Evolutionary conservation across 2,329 filamentous ascomycete genomes (phyloP).

Genomic region (Stagonosporopsis rhizophila): DNA sequence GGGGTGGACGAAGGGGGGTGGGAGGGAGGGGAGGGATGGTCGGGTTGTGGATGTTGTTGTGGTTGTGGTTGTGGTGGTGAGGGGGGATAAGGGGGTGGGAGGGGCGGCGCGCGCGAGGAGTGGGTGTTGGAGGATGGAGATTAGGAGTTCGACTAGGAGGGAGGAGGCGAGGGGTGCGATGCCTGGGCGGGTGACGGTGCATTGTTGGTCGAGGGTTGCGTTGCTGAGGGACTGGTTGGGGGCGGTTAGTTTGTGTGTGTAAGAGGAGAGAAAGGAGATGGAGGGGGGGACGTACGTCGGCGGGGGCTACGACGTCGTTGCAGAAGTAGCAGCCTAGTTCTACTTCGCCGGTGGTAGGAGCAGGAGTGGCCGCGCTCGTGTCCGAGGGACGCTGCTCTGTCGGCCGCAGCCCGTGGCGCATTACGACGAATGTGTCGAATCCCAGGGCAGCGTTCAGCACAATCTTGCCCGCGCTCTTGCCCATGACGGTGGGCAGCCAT

Average conservation of each 20-base stretch:
- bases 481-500: constrained; percentile 96
- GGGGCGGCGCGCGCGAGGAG: constrained; percentile 47
- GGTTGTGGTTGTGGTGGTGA: constrained; percentile 11
- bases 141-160: constrained; percentile 86
- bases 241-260: not conserved
- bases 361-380: too few species aligned
- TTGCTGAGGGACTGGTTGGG: constrained; percentile 84
- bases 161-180: constrained; percentile 92
- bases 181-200: constrained; percentile 93
- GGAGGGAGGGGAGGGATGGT: constrained; percentile 38
- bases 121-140: constrained; percentile 79
- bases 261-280: not conserved
- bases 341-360: constrained; percentile 54
- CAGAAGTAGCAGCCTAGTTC: constrained; percentile 97
- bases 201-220: constrained; percentile 95
- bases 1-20: constrained; percentile 62
- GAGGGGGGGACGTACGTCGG: constrained; percentile 71
- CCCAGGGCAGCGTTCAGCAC: constrained; percentile 96
- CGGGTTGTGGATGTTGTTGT: constrained; percentile 3
- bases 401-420: constrained; percentile 82
- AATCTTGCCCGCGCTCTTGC: constrained; percentile 89
- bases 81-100: constrained; percentile 20
- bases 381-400: constrained; percentile 35
- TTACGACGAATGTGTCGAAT: constrained; percentile 96
- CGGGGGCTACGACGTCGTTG: constrained; percentile 94